Evolutionary conservation across 768 basidiomycete species (phyloP).

Genomic region (Sistotremastrum niveocremeum): DNA sequence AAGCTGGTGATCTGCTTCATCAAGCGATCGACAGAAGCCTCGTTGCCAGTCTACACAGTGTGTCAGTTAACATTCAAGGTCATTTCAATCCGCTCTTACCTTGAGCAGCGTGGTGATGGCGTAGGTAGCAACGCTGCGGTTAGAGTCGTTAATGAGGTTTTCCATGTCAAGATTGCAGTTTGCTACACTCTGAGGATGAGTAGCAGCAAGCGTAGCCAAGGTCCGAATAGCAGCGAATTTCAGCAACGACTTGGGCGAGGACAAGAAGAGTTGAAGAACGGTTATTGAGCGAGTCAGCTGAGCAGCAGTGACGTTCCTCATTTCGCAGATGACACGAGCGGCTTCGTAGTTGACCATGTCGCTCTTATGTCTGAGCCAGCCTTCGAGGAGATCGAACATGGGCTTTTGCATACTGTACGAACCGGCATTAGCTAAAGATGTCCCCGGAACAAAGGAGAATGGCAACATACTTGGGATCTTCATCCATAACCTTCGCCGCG

Average conservation of each 20-base stretch:
- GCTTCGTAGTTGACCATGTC: constrained; percentile 99
- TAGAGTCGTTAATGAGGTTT: constrained; percentile 88
- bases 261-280: constrained; percentile 94
- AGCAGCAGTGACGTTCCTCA: constrained; percentile 64
- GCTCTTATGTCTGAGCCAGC: constrained; percentile 94
- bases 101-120: constrained; percentile 97
- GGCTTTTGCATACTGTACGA: constrained; percentile 66
- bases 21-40: constrained; percentile 94
- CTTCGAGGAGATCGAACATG: constrained; percentile 88
- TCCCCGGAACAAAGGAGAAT: not conserved
- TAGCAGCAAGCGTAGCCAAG: constrained; percentile 75
- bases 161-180: constrained; percentile 94
- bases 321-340: constrained; percentile 92
- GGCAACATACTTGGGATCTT: constrained; percentile 86
- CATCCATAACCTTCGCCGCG: constrained; percentile 97
- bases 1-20: constrained; percentile 99
- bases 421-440: constrained; percentile 1
- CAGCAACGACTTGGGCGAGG: constrained; percentile 86
- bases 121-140: constrained; percentile 94
- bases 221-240: constrained; percentile 98
- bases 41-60: constrained; percentile 76
- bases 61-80: constrained; percentile 5
- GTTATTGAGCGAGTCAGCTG: constrained; percentile 75
- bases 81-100: constrained; percentile 26
- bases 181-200: constrained; percentile 76